Conservation (phyloP, 202 grass and related monocot species). For the Eragrostis tef region DNA sequence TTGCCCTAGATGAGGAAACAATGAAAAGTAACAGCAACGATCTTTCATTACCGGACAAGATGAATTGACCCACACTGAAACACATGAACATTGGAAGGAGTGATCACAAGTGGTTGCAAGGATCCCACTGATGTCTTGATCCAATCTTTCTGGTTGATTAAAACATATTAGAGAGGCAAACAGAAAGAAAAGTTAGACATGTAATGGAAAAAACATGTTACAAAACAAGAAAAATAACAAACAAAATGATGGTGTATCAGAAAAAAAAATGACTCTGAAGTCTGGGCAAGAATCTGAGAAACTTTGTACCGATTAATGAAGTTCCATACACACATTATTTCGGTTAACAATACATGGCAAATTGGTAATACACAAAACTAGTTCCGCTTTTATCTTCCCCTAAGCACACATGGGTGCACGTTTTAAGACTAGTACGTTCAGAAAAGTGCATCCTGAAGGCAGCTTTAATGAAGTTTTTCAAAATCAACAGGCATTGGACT, state of each 20-base stretch:
- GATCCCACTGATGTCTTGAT: conserved; percentile 97
- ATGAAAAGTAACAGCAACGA: background rate
- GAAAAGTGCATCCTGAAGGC: background rate
- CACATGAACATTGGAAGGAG: conserved; percentile 90
- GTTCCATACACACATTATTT: background rate
- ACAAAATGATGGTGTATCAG: conserved; percentile 3
- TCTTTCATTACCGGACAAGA: conserved; percentile 76
- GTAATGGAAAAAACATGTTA: conserved; percentile 5
- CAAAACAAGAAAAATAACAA: conserved; percentile 17
- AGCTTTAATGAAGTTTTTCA: background rate
- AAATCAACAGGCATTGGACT: background rate
- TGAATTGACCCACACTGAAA: conserved; percentile 87
- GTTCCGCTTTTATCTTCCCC: background rate
- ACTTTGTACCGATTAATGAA: background rate
- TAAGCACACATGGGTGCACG: background rate
- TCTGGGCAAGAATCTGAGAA: background rate
- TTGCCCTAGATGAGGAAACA: background rate
- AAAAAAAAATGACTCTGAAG: conserved; percentile 8
- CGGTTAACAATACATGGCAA: background rate
- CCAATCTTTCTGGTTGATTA: conserved; percentile 78
- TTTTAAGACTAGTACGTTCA: conserved; percentile 12
- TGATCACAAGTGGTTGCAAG: conserved; percentile 92
- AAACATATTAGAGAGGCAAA: conserved; percentile 41
- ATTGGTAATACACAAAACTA: background rate
- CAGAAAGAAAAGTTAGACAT: conserved; percentile 17